A percentile compares a stretch with the other conserved stretches of the same genome.
Conservation (phyloP, 257 asterid species). For the Solanum clarkiae region DNA sequence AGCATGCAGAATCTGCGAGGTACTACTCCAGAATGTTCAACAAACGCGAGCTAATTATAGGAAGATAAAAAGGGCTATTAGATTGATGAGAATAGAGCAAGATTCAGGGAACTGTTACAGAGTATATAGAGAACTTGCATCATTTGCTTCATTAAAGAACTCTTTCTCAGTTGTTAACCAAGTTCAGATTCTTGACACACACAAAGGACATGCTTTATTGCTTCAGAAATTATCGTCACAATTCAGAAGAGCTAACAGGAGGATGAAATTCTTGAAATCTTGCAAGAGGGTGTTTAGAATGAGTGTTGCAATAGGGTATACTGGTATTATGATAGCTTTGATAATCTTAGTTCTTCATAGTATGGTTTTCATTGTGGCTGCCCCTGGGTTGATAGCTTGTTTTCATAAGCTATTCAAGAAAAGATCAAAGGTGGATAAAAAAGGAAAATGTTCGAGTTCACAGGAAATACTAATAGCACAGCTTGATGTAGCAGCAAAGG, state of each 20-base stretch:
- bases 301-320: slow-evolving; percentile 11
- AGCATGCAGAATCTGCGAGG: slow-evolving; percentile 48
- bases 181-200: slow-evolving; percentile 28
- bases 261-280: slow-evolving; percentile 5
- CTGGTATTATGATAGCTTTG: slow-evolving; percentile 14
- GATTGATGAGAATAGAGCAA: slow-evolving; percentile 11
- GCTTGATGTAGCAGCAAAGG: slow-evolving; percentile 59
- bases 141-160: slow-evolving; percentile 21
- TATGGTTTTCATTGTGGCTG: slow-evolving; percentile 17
- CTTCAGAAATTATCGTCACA: slow-evolving; percentile 31
- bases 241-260: slow-evolving; percentile 22
- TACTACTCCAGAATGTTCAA: slow-evolving; percentile 23
- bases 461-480: slow-evolving; percentile 18
- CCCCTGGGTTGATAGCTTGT: slow-evolving; percentile 9
- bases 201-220: slow-evolving; percentile 16
- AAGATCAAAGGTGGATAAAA: background rate
- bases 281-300: slow-evolving; percentile 21
- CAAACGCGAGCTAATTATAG: slow-evolving; percentile 23
- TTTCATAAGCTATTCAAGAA: slow-evolving; percentile 7
- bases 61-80: slow-evolving; percentile 9
- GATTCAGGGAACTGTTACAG: background rate
- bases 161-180: slow-evolving; percentile 30
- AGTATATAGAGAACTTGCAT: slow-evolving; percentile 18
- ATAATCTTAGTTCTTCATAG: slow-evolving; percentile 27
- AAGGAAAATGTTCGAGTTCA: background rate